Evolutionary conservation across 2,329 filamentous ascomycete genomes (phyloP).

Genomic region (Fusarium domesticum): DNA sequence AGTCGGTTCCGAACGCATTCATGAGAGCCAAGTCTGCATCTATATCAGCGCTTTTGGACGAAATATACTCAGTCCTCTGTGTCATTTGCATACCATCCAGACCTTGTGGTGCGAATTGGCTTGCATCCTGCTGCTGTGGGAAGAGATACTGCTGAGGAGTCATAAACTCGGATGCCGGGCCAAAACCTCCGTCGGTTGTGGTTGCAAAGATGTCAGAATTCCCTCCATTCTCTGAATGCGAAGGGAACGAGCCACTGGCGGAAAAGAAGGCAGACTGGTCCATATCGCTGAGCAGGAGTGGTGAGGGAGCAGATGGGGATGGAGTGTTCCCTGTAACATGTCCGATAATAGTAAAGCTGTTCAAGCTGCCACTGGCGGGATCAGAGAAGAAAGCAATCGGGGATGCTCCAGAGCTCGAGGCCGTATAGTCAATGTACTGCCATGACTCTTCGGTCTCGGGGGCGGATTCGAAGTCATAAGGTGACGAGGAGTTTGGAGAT

Average conservation of each 20-base stretch:
- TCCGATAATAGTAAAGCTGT: constrained; percentile 48
- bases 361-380: constrained; percentile 50
- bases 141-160: constrained; percentile 41
- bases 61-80: constrained; percentile 6
- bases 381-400: constrained; percentile 48
- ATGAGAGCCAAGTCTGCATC: constrained; percentile 33
- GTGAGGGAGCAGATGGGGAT: constrained; percentile 39
- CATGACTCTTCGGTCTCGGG: constrained; percentile 45
- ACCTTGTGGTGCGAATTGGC: constrained; percentile 23
- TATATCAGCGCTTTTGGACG: constrained; percentile 20
- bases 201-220: constrained; percentile 31
- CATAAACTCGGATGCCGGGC: constrained; percentile 34
- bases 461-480: constrained; percentile 40
- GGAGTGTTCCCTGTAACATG: constrained; percentile 30
- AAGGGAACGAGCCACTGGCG: constrained; percentile 33
- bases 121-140: constrained; percentile 27
- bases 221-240: constrained; percentile 15
- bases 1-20: constrained; percentile 32
- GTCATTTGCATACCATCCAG: constrained; percentile 25
- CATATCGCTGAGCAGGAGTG: constrained; percentile 40
- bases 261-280: constrained; percentile 37
- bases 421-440: constrained; percentile 41
- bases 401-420: constrained; percentile 34
- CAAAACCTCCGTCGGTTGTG: constrained; percentile 33
- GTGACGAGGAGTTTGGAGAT: constrained; percentile 38